Conservation (phyloP, 1,284 basidiomycete genomes). For the Malassezia arunalokei region DNA sequence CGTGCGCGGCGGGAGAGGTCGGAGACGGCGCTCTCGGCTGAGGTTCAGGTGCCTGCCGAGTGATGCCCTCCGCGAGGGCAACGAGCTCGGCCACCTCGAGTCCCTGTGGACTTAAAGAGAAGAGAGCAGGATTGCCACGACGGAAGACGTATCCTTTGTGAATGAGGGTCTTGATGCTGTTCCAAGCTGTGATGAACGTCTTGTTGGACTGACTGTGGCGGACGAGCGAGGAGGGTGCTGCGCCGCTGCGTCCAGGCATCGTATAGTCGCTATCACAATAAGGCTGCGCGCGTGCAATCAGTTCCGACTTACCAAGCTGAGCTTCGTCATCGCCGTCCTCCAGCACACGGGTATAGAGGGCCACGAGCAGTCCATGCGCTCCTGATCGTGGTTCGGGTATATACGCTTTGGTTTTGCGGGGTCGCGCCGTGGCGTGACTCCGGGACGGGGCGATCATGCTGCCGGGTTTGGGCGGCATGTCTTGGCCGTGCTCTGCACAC, state of each 20-base stretch:
- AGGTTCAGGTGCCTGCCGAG: neutral
- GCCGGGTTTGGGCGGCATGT: slow-evolving; percentile 23
- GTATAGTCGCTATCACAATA: slow-evolving; percentile 37
- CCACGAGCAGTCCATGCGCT: slow-evolving; percentile 39
- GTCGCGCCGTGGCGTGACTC: neutral
- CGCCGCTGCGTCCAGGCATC: slow-evolving; percentile 10
- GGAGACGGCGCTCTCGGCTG: neutral
- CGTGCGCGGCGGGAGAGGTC: neutral
- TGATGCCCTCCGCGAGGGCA: slow-evolving; percentile 8
- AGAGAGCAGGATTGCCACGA: slow-evolving; percentile 38
- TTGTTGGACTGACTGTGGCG: slow-evolving; percentile 13
- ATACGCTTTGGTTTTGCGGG: slow-evolving; percentile 22
- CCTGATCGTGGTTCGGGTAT: slow-evolving; percentile 38
- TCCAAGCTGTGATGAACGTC: slow-evolving; percentile 41
- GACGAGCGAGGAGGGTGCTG: slow-evolving; percentile 15
- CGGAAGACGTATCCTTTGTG: slow-evolving; percentile 38
- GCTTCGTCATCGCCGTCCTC: slow-evolving; percentile 15
- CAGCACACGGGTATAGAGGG: slow-evolving; percentile 22
- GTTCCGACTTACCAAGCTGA: slow-evolving; percentile 26
- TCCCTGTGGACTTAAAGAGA: slow-evolving; percentile 35
- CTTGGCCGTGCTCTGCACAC: slow-evolving; percentile 21
- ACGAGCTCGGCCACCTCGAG: slow-evolving; percentile 22
- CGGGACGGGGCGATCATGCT: neutral
- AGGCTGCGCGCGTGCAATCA: slow-evolving; percentile 33
- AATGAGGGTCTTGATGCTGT: slow-evolving; percentile 42